A percentile compares a stretch with the other conserved stretches of the same genome.
phyloP scores from a whole-genome alignment of 768 basidiomycete genomes.

The Xerocomellus dryophilus region DNA sequence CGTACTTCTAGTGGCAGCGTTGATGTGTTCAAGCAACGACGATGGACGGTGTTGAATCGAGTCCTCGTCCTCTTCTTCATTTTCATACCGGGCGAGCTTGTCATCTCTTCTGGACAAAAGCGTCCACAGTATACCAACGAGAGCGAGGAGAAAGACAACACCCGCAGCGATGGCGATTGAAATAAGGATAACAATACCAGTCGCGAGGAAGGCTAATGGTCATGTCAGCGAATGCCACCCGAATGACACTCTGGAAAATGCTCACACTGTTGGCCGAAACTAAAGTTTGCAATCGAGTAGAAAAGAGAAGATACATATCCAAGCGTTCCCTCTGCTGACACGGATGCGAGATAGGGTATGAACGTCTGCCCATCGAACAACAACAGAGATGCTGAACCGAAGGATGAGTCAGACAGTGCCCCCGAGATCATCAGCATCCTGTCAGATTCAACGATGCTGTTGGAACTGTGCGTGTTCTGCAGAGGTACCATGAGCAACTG shows the following conservation, averaged over 20 bases:
- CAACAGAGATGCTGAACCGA: constrained; percentile 79
- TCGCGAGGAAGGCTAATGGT: constrained; percentile 74
- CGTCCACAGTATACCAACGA: constrained; percentile 86
- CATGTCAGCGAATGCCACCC: neutral
- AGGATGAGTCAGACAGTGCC: constrained; percentile 58
- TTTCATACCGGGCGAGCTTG: constrained; percentile 61
- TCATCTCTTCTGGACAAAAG: constrained; percentile 82
- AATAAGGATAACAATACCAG: constrained; percentile 92
- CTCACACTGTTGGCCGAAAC: constrained; percentile 70
- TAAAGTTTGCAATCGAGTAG: constrained; percentile 75
- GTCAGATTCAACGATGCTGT: constrained; percentile 73
- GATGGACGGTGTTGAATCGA: constrained; percentile 79
- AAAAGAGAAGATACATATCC: constrained; percentile 79
- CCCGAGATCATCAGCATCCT: constrained; percentile 91
- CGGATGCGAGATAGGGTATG: constrained; percentile 78
- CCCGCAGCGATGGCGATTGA: constrained; percentile 97
- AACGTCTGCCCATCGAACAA: constrained; percentile 82
- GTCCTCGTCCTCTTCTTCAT: constrained; percentile 71
- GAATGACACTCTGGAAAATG: constrained; percentile 10
- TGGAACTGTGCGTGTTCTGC: constrained; percentile 66
- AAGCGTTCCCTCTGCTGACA: constrained; percentile 58
- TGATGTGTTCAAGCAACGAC: constrained; percentile 86
- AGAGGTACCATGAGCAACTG: constrained; percentile 91
- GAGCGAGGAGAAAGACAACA: constrained; percentile 81
- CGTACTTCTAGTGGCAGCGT: constrained; percentile 82